These are phyloP conservation scores for Angomonas deanei DNA, from an alignment of 208 protist genomes.

Conservation along the genomic window DNA sequence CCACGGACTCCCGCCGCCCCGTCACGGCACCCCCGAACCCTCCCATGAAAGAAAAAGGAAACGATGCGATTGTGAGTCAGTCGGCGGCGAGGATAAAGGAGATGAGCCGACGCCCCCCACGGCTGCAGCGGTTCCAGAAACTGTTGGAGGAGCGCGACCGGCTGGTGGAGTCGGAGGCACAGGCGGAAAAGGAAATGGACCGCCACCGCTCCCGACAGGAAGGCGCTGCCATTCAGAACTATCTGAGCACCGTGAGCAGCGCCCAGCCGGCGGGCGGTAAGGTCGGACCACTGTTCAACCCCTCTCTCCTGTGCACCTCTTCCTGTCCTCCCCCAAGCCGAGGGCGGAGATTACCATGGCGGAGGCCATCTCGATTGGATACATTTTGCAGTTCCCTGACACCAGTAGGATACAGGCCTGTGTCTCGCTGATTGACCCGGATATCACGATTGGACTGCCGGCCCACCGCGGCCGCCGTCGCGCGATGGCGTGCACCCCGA, in stretches of 20 bases:
- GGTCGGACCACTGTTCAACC: neutral
- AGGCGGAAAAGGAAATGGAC: conserved; percentile 27
- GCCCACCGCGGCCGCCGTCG: conserved; percentile 54
- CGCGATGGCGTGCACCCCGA: conserved; percentile 70
- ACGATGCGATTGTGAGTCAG: neutral
- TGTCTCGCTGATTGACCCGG: conserved; percentile 74
- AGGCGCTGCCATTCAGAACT: conserved; percentile 19
- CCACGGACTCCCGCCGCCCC: neutral
- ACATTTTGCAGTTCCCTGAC: conserved; percentile 73
- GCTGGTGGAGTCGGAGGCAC: conserved; percentile 24
- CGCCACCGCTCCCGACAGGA: conserved; percentile 26
- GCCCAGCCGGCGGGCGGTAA: neutral
- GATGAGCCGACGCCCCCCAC: conserved; percentile 12
- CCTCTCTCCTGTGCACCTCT: conserved; percentile 64
- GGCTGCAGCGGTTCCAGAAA: conserved; percentile 22
- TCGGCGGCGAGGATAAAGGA: neutral
- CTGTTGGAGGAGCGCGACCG: conserved; percentile 49
- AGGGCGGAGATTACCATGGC: conserved; percentile 54
- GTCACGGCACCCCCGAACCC: neutral
- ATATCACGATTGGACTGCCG: conserved; percentile 68
- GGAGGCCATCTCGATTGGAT: conserved; percentile 71
- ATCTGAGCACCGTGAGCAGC: conserved; percentile 1
- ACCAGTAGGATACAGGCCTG: conserved; percentile 64
- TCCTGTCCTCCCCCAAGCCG: conserved; percentile 50
- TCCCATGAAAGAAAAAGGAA: neutral